A percentile compares a stretch with the other conserved stretches of the same genome.
Evolutionary conservation across 83 land plant genomes (phyloP).

Genomic region (Picea mariana): DNA sequence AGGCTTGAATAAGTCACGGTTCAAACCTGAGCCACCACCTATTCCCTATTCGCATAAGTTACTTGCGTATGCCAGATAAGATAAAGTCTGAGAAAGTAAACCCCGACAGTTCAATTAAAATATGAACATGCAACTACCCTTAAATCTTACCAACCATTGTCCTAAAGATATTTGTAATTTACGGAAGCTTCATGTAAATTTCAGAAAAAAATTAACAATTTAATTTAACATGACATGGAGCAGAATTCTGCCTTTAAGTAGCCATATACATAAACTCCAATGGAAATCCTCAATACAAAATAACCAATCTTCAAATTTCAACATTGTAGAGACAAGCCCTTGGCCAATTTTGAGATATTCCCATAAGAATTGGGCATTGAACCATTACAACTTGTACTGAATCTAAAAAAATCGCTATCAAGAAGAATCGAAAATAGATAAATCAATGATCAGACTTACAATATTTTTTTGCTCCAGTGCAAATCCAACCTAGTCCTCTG

Average conservation of each 20-base stretch:
- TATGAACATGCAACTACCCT: neutral
- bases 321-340: neutral
- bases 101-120: neutral
- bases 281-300: neutral
- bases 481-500: neutral
- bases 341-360: neutral
- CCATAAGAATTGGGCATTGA: neutral
- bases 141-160: neutral
- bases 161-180: neutral
- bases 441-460: neutral
- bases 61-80: neutral
- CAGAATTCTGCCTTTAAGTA: neutral
- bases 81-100: neutral
- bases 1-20: too few relatives aligned
- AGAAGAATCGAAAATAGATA: neutral
- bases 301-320: neutral
- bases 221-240: neutral
- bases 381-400: neutral
- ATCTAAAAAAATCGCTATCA: neutral
- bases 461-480: neutral
- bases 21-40: too few relatives aligned
- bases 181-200: neutral
- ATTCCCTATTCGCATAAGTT: too few relatives aligned
- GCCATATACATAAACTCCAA: neutral
- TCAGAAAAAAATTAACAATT: neutral